Base-by-base conservation (phyloP, 2,329 filamentous ascomycete species). In the Diplodia intermedia region DNA sequence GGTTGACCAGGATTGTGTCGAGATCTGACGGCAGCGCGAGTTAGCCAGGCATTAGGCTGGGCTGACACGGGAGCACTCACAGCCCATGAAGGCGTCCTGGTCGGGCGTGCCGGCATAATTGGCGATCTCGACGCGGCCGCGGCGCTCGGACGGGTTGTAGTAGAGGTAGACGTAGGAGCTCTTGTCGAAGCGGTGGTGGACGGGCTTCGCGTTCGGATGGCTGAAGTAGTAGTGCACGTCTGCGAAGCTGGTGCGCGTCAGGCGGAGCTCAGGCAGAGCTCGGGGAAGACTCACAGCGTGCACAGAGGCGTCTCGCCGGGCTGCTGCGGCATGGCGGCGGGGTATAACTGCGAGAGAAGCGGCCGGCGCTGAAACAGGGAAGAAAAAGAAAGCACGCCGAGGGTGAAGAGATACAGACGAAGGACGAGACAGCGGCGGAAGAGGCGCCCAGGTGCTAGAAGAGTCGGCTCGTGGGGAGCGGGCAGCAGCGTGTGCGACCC, bases 221-320 rank as follows among this genome's bases (percentile, higher is more conserved):
- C 86, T 85, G 79, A 93, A 92, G 79, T 89, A 93, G 79, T 93
- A 94, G 78, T 94, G 91, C 66, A 93, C 77, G 75, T 94, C 91
- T 70, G 87, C 90, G 74, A 92, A 93, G 74, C 91, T 94, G 70
- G 67, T 26, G 31, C 43, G n/a, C 69, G 70, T 76, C 71, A 79
- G 74, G 1, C 20, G 1, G 15, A 23, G 23, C 20, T 8, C 31
- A 12, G 12, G 7, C 12, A 31, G 47, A 40, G 38, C 14, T 9
- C 6, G 20, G 23, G 2, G 9, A 31, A n/a, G 29, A 75, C 82
- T 73, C 72, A 84, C 82, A 85, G 79, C 12, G 82, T 84, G 66
- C 80, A 75, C 52, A 84, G 73, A 29, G 82, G 78, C 65, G 80
- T 80, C 69, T 85, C 83, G 63, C 82, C 83, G 69, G 79, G 82